Percentiles rank a stretch among this genome's conserved stretches.
These are phyloP conservation scores for Apiospora saccharicola DNA, from an alignment of 2,329 filamentous ascomycete genomes.

Conservation along the genomic window DNA sequence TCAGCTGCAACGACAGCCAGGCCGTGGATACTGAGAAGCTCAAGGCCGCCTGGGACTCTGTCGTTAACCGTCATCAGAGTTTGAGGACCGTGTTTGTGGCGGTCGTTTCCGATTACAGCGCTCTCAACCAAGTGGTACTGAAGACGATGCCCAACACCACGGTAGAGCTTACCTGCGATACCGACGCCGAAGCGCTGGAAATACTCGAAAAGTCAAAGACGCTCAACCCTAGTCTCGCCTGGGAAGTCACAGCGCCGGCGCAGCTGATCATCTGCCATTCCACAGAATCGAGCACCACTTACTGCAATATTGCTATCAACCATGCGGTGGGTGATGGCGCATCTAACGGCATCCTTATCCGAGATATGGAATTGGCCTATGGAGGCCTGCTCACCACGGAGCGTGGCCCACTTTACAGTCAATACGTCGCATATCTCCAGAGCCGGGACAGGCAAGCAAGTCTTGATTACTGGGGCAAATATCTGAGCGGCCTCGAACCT, in stretches of 20 bases:
- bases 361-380: slow-evolving; percentile 40
- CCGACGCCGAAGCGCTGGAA: slow-evolving; percentile 19
- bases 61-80: slow-evolving; percentile 27
- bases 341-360: slow-evolving; percentile 40
- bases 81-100: slow-evolving; percentile 25
- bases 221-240: slow-evolving; percentile 27
- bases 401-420: slow-evolving; percentile 30
- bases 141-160: slow-evolving; percentile 22
- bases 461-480: slow-evolving; percentile 38
- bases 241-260: slow-evolving; percentile 33
- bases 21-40: slow-evolving; percentile 15
- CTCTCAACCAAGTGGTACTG: slow-evolving; percentile 25
- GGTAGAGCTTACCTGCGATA: slow-evolving; percentile 3
- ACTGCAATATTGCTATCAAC: slow-evolving; percentile 44
- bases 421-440: slow-evolving; percentile 34
- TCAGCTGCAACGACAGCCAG: background rate
- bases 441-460: slow-evolving; percentile 32
- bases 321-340: slow-evolving; percentile 46
- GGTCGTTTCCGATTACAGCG: slow-evolving; percentile 23
- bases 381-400: slow-evolving; percentile 26
- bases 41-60: slow-evolving; percentile 25
- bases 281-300: slow-evolving; percentile 25
- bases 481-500: slow-evolving; percentile 37
- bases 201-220: slow-evolving; percentile 16
- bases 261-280: slow-evolving; percentile 36